Evolutionary conservation across 2,329 filamentous ascomycete species (phyloP).

Genomic region (Diaporthe amygdali): DNA sequence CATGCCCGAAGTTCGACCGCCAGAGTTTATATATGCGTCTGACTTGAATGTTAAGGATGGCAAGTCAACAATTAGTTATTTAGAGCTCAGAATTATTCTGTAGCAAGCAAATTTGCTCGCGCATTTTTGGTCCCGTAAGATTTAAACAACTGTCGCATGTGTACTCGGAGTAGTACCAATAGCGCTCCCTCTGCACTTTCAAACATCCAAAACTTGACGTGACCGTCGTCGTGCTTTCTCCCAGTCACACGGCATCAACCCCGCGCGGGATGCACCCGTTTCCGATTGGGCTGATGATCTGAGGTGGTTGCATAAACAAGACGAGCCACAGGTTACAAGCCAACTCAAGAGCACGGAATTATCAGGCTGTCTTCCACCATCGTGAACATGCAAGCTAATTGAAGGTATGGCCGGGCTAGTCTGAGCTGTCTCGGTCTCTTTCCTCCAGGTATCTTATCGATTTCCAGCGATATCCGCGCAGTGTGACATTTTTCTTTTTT

Average conservation of each 20-base stretch:
- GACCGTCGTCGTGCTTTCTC: not conserved
- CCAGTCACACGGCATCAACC: not conserved
- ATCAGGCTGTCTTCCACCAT: conserved; percentile 6
- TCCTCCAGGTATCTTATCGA: not conserved
- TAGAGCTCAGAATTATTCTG: rapidly evolving
- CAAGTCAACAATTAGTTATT: no score
- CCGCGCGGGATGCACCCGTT: not conserved
- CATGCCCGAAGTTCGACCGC: not conserved
- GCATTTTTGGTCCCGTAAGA: not conserved
- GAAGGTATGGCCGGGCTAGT: not conserved
- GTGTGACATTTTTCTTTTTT: not conserved
- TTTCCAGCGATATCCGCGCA: not conserved
- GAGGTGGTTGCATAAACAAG: not conserved
- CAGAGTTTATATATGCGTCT: not conserved
- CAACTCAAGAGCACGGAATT: conserved; percentile 4
- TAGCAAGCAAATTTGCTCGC: not conserved
- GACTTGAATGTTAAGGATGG: no score
- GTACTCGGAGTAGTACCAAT: not conserved
- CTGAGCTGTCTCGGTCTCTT: not conserved
- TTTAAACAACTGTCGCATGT: not conserved
- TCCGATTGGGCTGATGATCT: not conserved
- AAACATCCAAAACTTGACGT: not conserved
- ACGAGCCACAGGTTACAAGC: not conserved
- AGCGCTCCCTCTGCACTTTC: not conserved
- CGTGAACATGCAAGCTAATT: not conserved